Percentiles rank a stretch among this genome's conserved stretches.
Evolutionary conservation across 2,329 filamentous ascomycete species (phyloP).

Genomic region (Knufia fluminis): DNA sequence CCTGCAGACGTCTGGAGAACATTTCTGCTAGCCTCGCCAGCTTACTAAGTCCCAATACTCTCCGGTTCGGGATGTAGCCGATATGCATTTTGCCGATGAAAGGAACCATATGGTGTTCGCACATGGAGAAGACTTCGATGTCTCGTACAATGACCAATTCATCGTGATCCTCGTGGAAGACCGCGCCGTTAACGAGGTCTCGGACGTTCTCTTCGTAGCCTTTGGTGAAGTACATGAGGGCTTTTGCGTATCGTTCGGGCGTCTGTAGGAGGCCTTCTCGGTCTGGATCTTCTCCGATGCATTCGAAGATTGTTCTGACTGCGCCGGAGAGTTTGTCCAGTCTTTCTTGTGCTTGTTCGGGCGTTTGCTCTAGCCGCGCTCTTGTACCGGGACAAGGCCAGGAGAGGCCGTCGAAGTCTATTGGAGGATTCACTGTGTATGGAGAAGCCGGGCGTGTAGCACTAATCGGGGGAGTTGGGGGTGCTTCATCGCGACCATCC

Average conservation of each 20-base stretch:
- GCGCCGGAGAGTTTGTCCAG: conserved; percentile 54
- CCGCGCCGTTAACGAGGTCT: conserved; percentile 84
- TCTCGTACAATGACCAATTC: conserved; percentile 97
- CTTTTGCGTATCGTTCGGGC: conserved; percentile 85
- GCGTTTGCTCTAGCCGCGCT: conserved; percentile 46
- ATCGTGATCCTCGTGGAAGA: conserved; percentile 94
- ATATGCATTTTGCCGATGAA: conserved; percentile 99
- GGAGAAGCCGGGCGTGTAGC: conserved; percentile 42
- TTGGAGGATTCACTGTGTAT: conserved; percentile 41
- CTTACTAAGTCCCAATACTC: conserved; percentile 92
- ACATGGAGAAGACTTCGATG: conserved; percentile 88
- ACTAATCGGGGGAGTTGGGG: conserved; percentile 38
- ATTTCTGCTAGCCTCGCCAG: conserved; percentile 92
- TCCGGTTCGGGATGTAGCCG: conserved; percentile 85
- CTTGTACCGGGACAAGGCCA: conserved; percentile 44
- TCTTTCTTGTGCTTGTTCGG: conserved; percentile 48
- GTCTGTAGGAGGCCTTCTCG: conserved; percentile 55
- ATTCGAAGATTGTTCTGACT: conserved; percentile 55
- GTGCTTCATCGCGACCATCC: conserved; percentile 43
- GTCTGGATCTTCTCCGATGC: conserved; percentile 56
- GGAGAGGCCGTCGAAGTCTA: conserved; percentile 44
- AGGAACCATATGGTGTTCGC: conserved; percentile 94
- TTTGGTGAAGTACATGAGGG: conserved; percentile 90
- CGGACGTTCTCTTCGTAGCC: conserved; percentile 92
- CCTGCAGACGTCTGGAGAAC: conserved; percentile 86